Evolutionary conservation across 257 asterid genomes (phyloP).

Genomic region (Agastache rugosa): DNA sequence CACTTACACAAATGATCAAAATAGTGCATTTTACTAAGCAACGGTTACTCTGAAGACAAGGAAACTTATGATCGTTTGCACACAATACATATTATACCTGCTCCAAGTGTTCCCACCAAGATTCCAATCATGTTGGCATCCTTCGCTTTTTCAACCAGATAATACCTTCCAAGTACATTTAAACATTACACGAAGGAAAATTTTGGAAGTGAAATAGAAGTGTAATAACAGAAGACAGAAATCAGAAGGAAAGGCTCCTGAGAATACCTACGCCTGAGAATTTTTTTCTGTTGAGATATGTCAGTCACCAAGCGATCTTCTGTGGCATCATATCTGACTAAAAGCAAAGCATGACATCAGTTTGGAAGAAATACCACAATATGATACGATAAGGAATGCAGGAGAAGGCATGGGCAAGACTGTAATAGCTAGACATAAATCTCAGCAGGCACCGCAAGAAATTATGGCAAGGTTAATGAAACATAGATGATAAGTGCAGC

Average conservation of each 20-base stretch:
- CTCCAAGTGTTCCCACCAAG: conserved; percentile 98
- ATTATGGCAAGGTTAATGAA: conserved; percentile 1
- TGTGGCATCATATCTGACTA: conserved; percentile 79
- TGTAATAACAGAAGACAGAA: conserved; percentile 11
- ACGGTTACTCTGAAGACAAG: neutral
- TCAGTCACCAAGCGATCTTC: conserved; percentile 63
- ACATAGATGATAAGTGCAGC: conserved; percentile 10
- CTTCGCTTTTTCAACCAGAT: conserved; percentile 93
- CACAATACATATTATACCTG: conserved; percentile 45
- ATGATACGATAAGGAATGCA: conserved; percentile 6
- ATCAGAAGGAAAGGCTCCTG: conserved; percentile 14
- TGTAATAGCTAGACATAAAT: neutral
- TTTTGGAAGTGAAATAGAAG: conserved; percentile 25
- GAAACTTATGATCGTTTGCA: neutral
- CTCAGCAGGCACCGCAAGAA: neutral
- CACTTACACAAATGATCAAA: neutral
- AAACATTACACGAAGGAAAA: conserved; percentile 10
- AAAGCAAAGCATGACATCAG: conserved; percentile 50
- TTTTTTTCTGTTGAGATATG: conserved; percentile 68
- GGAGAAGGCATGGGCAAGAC: conserved; percentile 16
- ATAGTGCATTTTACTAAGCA: neutral
- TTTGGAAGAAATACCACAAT: conserved; percentile 23
- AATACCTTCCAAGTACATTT: conserved; percentile 64
- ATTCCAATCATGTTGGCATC: conserved; percentile 96
- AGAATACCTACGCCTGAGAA: conserved; percentile 83